Evolutionary conservation across 2,329 filamentous ascomycete genomes (phyloP).

Genomic region (Purpureocillium lavendulum): DNA sequence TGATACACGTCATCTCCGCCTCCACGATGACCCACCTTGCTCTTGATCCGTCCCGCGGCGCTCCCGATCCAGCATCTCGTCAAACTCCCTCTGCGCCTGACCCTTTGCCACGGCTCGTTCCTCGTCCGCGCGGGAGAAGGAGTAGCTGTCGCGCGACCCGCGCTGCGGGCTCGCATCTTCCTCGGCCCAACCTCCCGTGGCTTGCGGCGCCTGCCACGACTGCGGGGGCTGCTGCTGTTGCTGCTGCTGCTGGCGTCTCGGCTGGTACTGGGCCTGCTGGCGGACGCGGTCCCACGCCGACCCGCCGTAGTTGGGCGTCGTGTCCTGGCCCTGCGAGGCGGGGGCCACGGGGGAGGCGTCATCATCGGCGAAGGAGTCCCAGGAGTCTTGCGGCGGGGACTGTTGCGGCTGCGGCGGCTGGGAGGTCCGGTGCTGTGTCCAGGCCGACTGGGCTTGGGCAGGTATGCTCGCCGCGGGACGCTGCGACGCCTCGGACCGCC

Average conservation of each 20-base stretch:
- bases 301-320: conserved; percentile 11
- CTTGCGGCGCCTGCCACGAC: conserved; percentile 10
- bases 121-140: conserved; percentile 26
- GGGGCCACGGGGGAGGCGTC: conserved; percentile 35
- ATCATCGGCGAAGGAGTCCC: conserved; percentile 22
- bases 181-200: conserved; percentile 10
- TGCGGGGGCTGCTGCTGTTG: conserved; percentile 10
- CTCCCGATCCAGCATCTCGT: conserved; percentile 38
- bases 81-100: conserved; percentile 43
- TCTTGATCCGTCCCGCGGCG: conserved; percentile 21
- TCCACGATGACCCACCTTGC: conserved; percentile 15
- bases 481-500: conserved; percentile 9
- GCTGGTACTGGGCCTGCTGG: conserved; percentile 20
- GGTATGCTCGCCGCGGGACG: conserved; percentile 1
- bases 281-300: conserved; percentile 39
- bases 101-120: conserved; percentile 29
- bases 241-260: conserved; percentile 12
- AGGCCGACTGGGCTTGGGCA: conserved; percentile 7
- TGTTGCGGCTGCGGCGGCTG: conserved; percentile 6
- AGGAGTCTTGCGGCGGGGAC: conserved; percentile 8
- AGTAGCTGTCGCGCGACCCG: conserved; percentile 18
- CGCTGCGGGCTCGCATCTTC: conserved; percentile 15
- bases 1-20: conserved; percentile 4
- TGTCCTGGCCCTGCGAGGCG: conserved; percentile 14
- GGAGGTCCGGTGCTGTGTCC: conserved; percentile 4